Conservation (phyloP, 306 rosid genomes). For the Chamaecrista fasciculata region DNA sequence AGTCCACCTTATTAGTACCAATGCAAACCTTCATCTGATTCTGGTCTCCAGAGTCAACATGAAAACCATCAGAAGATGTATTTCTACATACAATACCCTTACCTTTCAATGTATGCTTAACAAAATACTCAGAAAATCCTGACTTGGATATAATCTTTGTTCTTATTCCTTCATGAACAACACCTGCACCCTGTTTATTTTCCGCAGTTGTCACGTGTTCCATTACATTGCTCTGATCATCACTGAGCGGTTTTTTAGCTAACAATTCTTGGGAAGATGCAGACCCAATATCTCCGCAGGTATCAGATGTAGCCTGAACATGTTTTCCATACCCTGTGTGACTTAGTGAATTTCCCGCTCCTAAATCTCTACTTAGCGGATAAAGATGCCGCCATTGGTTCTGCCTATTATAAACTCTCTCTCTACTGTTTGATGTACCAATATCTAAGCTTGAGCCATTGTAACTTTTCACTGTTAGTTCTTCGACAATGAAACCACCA, state of each 20-base stretch:
- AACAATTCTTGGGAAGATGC: slow-evolving; percentile 45
- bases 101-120: slow-evolving; percentile 72
- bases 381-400: slow-evolving; percentile 65
- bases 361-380: slow-evolving; percentile 63
- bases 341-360: slow-evolving; percentile 48
- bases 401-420: slow-evolving; percentile 43
- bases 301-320: slow-evolving; percentile 47
- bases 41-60: slow-evolving; percentile 43
- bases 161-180: slow-evolving; percentile 53
- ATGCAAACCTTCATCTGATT: slow-evolving; percentile 40
- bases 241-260: slow-evolving; percentile 46
- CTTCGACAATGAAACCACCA: slow-evolving; percentile 56
- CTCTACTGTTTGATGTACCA: slow-evolving; percentile 59
- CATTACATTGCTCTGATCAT: slow-evolving; percentile 47
- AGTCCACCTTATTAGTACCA: slow-evolving; percentile 39
- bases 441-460: slow-evolving; percentile 55
- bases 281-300: slow-evolving; percentile 49
- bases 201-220: slow-evolving; percentile 48
- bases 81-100: slow-evolving; percentile 70
- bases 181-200: slow-evolving; percentile 44
- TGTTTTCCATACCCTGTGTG: slow-evolving; percentile 41
- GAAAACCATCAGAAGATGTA: slow-evolving; percentile 37
- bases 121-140: slow-evolving; percentile 81
- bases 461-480: slow-evolving; percentile 54
- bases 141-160: slow-evolving; percentile 83